Conservation (phyloP, 495 filamentous ascomycete species). For the Hypoxylon cercidicola region DNA sequence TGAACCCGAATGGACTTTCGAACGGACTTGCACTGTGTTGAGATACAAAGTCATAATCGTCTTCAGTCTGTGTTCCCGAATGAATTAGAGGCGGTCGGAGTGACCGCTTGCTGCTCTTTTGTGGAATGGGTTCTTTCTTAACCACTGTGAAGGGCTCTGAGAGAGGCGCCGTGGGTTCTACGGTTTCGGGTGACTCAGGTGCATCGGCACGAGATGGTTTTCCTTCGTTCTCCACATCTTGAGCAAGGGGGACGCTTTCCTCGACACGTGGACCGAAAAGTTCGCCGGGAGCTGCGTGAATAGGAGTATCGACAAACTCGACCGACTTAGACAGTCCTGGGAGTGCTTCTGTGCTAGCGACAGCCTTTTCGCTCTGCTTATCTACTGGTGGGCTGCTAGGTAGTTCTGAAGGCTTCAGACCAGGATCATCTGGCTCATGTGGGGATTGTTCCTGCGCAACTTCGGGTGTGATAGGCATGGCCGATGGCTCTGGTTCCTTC, state of each 20-base stretch:
- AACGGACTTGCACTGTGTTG: slow-evolving; percentile 12
- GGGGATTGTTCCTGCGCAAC: background rate
- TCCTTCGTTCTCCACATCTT: slow-evolving; percentile 17
- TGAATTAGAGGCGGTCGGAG: slow-evolving; percentile 34
- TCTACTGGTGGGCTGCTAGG: background rate
- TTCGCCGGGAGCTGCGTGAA: background rate
- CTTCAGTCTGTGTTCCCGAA: slow-evolving; percentile 53
- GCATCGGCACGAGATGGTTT: slow-evolving; percentile 22
- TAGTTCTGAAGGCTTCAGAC: slow-evolving; percentile 4
- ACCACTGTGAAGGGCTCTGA: slow-evolving; percentile 53
- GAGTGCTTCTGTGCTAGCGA: background rate
- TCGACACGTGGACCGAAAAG: background rate
- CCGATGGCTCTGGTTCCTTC: background rate
- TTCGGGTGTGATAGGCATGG: background rate
- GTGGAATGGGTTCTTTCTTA: slow-evolving; percentile 44
- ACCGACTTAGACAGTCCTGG: background rate
- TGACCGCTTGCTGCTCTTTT: slow-evolving; percentile 40
- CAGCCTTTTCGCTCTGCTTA: background rate
- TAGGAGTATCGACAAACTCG: slow-evolving; percentile 7
- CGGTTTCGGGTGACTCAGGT: slow-evolving; percentile 46
- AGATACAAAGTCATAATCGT: slow-evolving; percentile 29
- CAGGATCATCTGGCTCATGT: background rate
- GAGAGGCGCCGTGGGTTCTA: slow-evolving; percentile 45
- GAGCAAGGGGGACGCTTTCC: background rate
- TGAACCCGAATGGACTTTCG: slow-evolving; percentile 10